Conservation (phyloP, 1,139 yeast species). For the Suzukiozyma palmioleophila region DNA sequence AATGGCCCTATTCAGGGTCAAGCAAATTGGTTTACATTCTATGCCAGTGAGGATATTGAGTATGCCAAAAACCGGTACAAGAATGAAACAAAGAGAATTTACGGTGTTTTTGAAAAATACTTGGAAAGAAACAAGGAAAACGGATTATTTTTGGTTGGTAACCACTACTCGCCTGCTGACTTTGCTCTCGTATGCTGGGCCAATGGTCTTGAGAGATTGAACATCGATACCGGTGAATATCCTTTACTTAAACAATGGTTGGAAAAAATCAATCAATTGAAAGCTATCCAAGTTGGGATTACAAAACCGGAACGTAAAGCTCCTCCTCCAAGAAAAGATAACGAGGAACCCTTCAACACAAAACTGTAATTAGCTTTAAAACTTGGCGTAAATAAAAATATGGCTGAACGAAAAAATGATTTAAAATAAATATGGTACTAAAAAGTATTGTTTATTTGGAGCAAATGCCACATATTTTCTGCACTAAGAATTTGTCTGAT, state of each 20-base stretch:
- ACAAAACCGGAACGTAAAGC: background rate
- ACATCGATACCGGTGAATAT: conserved; percentile 36
- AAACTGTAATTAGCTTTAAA: background rate
- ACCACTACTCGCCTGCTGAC: conserved; percentile 53
- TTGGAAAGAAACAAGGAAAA: conserved; percentile 33
- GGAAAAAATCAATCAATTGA: conserved; percentile 29
- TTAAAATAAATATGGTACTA: too few species aligned
- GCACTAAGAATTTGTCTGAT: too few species aligned
- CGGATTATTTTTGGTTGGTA: conserved; percentile 53
- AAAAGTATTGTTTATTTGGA: too few species aligned
- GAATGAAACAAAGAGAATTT: conserved; percentile 49
- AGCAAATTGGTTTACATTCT: conserved; percentile 41
- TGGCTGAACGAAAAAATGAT: too few species aligned
- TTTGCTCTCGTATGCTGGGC: conserved; percentile 43
- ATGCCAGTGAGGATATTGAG: conserved; percentile 45
- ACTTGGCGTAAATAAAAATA: too few species aligned
- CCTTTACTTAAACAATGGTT: conserved; percentile 45
- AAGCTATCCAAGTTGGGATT: conserved; percentile 34
- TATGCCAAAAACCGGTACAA: conserved; percentile 50
- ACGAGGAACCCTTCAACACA: background rate
- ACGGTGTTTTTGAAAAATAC: conserved; percentile 48
- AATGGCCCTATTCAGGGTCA: conserved; percentile 63
- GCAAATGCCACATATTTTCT: too few species aligned
- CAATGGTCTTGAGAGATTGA: conserved; percentile 12
- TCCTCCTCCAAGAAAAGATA: background rate